Evolutionary conservation across 2,329 filamentous ascomycete species (phyloP).

Genomic region (Xylaria sp.): DNA sequence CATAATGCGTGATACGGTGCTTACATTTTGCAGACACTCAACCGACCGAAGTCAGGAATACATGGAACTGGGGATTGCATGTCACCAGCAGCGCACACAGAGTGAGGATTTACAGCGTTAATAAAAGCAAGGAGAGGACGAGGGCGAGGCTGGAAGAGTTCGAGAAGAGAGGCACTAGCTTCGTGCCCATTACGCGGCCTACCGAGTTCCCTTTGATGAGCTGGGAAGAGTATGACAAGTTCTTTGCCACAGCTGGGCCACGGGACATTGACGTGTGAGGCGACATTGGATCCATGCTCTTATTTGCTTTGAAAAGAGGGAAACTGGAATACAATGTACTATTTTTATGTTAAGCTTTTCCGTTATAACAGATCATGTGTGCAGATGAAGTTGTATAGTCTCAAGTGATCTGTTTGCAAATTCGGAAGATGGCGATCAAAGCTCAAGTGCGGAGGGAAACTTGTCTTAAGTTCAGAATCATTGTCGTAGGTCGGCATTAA

Average conservation of each 20-base stretch:
- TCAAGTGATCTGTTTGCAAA: too few species aligned
- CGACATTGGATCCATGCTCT: not conserved
- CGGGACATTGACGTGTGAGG: slow-evolving; percentile 43
- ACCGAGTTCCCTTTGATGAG: slow-evolving; percentile 43
- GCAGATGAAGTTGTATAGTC: too few species aligned
- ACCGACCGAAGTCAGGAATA: slow-evolving; percentile 63
- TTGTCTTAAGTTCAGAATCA: too few species aligned
- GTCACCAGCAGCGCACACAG: slow-evolving; percentile 72
- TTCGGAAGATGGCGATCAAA: too few species aligned
- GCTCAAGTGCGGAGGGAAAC: too few species aligned
- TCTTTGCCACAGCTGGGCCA: slow-evolving; percentile 41
- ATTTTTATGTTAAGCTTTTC: too few species aligned
- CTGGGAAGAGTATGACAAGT: slow-evolving; percentile 45
- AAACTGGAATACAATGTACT: too few species aligned
- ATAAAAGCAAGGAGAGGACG: slow-evolving; percentile 61
- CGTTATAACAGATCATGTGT: too few species aligned
- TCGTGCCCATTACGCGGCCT: slow-evolving; percentile 63
- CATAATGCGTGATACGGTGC: not conserved
- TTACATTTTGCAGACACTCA: slow-evolving; percentile 64
- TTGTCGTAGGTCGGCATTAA: too few species aligned
- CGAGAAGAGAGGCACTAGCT: slow-evolving; percentile 58
- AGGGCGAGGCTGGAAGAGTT: slow-evolving; percentile 62
- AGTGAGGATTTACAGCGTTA: slow-evolving; percentile 72
- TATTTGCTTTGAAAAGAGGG: not conserved
- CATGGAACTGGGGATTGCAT: slow-evolving; percentile 74